Percentiles rank a stretch among this genome's conserved stretches.
phyloP scores from a whole-genome alignment of 495 filamentous ascomycete genomes.

The Neurospora sp. region DNA sequence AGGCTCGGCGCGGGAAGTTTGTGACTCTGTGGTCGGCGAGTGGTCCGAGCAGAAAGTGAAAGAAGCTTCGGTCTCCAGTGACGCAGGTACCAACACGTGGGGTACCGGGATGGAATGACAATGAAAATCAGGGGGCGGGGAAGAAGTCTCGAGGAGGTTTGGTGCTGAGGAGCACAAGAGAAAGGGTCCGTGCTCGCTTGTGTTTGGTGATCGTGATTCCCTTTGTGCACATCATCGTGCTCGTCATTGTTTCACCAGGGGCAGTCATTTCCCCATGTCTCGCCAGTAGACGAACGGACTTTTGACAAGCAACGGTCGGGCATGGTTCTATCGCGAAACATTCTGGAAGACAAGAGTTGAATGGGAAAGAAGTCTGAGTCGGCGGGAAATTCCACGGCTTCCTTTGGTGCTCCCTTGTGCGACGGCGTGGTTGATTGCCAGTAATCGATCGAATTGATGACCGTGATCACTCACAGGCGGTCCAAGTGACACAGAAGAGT shows the following conservation, averaged over 20 bases:
- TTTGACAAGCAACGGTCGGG: neutral
- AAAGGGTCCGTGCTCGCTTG: neutral
- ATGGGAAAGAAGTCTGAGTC: neutral
- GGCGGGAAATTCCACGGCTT: neutral
- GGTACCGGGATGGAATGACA: neutral
- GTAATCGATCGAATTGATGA: neutral
- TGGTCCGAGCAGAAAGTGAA: neutral
- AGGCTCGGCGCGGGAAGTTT: neutral
- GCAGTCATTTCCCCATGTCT: neutral
- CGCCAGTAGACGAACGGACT: neutral
- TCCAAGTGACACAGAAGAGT: neutral
- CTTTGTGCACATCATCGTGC: neutral
- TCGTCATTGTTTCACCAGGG: neutral
- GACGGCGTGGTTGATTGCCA: neutral
- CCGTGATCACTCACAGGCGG: neutral
- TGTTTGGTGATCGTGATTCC: neutral
- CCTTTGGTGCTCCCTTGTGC: neutral
- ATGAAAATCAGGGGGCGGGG: neutral
- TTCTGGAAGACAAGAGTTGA: neutral
- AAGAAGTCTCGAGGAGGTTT: neutral
- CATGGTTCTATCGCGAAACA: neutral
- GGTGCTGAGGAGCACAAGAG: neutral
- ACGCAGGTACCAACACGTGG: neutral
- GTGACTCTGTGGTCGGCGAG: neutral
- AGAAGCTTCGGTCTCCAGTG: neutral